These are phyloP conservation scores for Pecoramyces ruminantium DNA, from an alignment of 192 early-diverging fungal genomes.

Conservation along the genomic window DNA sequence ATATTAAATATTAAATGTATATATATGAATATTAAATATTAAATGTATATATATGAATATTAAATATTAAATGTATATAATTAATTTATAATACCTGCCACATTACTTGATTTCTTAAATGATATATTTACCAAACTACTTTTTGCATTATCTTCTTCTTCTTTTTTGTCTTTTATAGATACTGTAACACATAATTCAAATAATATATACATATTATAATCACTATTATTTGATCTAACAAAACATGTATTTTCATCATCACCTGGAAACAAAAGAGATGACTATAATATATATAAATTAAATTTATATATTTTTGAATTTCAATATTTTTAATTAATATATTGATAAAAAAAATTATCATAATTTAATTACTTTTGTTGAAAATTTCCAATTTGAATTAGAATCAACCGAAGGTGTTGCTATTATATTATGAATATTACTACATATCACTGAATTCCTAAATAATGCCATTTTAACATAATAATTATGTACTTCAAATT, in stretches of 20 bases:
- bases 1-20: no score
- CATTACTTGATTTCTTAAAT: not conserved
- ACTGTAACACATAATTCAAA: slow-evolving; percentile 22
- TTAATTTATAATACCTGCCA: not conserved
- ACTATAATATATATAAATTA: no score
- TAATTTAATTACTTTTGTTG: slow-evolving; percentile 11
- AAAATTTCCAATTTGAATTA: slow-evolving; percentile 18
- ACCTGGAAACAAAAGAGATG: slow-evolving; percentile 23
- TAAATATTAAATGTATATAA: no score
- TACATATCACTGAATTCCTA: slow-evolving; percentile 14
- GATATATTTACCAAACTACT: not conserved
- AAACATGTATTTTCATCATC: slow-evolving; percentile 29
- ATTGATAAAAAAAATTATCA: not conserved
- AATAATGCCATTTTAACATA: slow-evolving; percentile 27
- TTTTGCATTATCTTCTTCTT: slow-evolving; percentile 1
- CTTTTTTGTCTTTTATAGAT: slow-evolving; percentile 8
- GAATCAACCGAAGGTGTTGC: slow-evolving; percentile 11
- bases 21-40: no score
- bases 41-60: no score
- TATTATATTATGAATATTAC: slow-evolving; percentile 26
- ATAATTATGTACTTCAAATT: slow-evolving; percentile 14
- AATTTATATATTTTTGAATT: no score
- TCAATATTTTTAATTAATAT: no score
- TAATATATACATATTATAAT: slow-evolving; percentile 19
- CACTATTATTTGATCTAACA: slow-evolving; percentile 16